Percentiles rank a stretch among this genome's conserved stretches.
Conservation (phyloP, 331 rosid genomes). For the Stylosanthes scabra region DNA sequence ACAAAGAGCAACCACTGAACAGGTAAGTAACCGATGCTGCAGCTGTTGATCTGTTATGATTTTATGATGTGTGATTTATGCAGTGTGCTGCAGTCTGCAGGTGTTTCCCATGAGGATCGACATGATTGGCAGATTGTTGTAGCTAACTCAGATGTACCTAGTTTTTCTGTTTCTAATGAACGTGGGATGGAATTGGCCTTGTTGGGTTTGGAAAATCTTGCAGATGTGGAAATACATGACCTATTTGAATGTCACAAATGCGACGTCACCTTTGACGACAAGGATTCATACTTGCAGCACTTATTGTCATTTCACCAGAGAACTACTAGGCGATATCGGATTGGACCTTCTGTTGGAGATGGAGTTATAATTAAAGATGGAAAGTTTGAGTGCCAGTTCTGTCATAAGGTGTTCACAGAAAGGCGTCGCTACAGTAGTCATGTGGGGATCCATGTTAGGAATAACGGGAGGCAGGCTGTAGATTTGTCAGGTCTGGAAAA, state of each 20-base stretch:
- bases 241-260: conserved; percentile 91
- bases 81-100: conserved; percentile 56
- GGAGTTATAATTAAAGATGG: conserved; percentile 93
- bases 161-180: conserved; percentile 45
- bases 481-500: conserved; percentile 54
- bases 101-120: conserved; percentile 48
- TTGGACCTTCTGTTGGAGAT: conserved; percentile 91
- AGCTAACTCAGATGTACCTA: conserved; percentile 42
- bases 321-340: conserved; percentile 85
- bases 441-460: conserved; percentile 92
- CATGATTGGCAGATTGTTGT: conserved; percentile 47
- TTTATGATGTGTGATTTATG: conserved; percentile 40
- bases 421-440: conserved; percentile 92
- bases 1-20: conserved; percentile 38
- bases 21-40: conserved; percentile 50
- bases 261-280: conserved; percentile 70
- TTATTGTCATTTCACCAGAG: conserved; percentile 77
- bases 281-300: conserved; percentile 85
- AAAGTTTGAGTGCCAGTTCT: conserved; percentile 92
- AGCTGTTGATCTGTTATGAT: conserved; percentile 18
- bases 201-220: conserved; percentile 72
- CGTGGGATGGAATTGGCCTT: conserved; percentile 54
- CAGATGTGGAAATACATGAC: conserved; percentile 79
- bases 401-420: conserved; percentile 84
- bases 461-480: conserved; percentile 74